Evolutionary conservation across 768 basidiomycete genomes (phyloP).

Genomic region (Paxillus involutus): DNA sequence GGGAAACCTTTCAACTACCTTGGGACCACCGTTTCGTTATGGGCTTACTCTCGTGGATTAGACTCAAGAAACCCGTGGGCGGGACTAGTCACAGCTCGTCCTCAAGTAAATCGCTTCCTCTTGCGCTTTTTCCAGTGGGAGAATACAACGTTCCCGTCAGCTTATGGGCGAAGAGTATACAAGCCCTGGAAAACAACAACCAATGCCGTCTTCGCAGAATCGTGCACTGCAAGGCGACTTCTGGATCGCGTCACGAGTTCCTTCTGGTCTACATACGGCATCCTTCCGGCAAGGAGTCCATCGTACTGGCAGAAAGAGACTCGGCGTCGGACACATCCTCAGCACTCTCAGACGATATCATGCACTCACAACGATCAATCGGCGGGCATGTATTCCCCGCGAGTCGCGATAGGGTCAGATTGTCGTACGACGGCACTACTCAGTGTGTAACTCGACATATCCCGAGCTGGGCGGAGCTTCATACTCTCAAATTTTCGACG

Average conservation of each 20-base stretch:
- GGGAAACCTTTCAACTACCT: no score
- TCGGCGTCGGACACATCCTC: neutral
- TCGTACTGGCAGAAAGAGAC: slow-evolving; percentile 2
- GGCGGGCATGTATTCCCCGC: neutral
- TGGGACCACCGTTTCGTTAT: neutral
- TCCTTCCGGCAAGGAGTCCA: slow-evolving; percentile 4
- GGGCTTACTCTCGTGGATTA: neutral
- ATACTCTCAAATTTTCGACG: neutral
- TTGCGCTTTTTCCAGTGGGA: slow-evolving; percentile 2
- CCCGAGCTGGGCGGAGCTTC: slow-evolving; percentile 1
- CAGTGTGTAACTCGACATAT: slow-evolving; percentile 3
- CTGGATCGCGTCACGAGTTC: slow-evolving; percentile 3
- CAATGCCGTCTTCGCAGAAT: slow-evolving; percentile 7
- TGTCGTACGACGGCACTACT: slow-evolving; percentile 8
- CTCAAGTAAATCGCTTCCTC: neutral
- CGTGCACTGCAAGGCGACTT: neutral
- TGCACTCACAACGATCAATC: neutral
- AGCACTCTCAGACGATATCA: neutral
- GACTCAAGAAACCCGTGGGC: neutral
- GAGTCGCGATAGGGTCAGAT: neutral
- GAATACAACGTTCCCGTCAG: slow-evolving; percentile 3
- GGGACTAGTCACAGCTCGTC: neutral
- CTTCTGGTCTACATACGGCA: slow-evolving; percentile 6
- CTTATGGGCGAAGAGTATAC: slow-evolving; percentile 5
- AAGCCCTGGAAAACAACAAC: neutral